Evolutionary conservation across 2,329 filamentous ascomycete species (phyloP).

Genomic region (Mollisiaceae sp.): DNA sequence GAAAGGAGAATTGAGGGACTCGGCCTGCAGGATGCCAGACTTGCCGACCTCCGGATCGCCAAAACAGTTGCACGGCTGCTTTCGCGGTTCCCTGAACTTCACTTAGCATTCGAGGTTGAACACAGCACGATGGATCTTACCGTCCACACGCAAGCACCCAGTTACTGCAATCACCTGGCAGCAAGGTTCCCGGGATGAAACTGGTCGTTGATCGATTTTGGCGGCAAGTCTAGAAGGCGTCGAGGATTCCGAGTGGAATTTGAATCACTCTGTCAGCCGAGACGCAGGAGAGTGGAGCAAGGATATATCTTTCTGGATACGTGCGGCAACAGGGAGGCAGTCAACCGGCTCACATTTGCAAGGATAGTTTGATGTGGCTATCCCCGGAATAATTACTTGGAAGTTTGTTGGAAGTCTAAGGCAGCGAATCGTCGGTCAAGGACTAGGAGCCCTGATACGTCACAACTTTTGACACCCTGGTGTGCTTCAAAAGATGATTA

Average conservation of each 20-base stretch:
- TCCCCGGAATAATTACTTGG: conserved; percentile 12
- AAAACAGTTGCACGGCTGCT: conserved; percentile 24
- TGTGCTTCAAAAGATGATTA: conserved; percentile 3
- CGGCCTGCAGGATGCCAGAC: conserved; percentile 15
- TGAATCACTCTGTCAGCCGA: conserved; percentile 11
- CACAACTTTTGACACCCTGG: background rate
- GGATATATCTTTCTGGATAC: conserved; percentile 18
- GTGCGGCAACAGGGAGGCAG: conserved; percentile 24
- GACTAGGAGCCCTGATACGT: conserved; percentile 20
- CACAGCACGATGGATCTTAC: conserved; percentile 22
- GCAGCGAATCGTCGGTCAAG: conserved; percentile 19
- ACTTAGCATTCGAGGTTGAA: conserved; percentile 16
- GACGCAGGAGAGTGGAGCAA: conserved; percentile 16
- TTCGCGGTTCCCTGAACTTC: conserved; percentile 23
- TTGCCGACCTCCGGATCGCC: conserved; percentile 14
- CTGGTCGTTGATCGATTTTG: conserved; percentile 13
- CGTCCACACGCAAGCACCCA: conserved; percentile 26
- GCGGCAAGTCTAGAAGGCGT: conserved; percentile 16
- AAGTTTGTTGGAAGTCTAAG: conserved; percentile 11
- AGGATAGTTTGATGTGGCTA: conserved; percentile 18
- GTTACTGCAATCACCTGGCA: conserved; percentile 12
- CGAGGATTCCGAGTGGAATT: conserved; percentile 13
- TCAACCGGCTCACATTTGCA: conserved; percentile 21
- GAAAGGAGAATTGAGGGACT: background rate
- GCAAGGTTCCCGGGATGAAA: conserved; percentile 22